Evolutionary conservation across 202 grass and related monocot genomes (phyloP), one percentile per base, ranked within the genome.

Genomic region (Alloteropsis angusta): DNA sequence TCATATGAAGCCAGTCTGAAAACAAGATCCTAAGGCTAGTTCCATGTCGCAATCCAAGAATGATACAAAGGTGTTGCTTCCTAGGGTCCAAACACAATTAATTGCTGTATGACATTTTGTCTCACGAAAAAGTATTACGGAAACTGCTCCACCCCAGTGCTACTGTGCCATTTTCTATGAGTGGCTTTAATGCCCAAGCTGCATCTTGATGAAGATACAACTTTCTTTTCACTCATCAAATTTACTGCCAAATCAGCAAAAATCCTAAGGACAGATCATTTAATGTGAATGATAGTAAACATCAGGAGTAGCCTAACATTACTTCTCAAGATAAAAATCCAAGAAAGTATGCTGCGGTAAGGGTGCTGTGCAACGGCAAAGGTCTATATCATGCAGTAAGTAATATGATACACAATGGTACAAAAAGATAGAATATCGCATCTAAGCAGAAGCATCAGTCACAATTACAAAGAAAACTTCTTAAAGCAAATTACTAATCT

Each of bases 1-100:
- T 70, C 48, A 82, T n/a, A 23, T 75, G 54, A 88, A 80, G 58
- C 11, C 7, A 55, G 15, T 49, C 28, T 45, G 37, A 74, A 59
- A 67, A 79, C 9, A 80, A 16, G 22, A n/a, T 46, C 30, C 3
- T 42, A 57, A 57, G 22, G 22, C 11, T 26, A 26, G 10, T 55
- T 19, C 49, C 52, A 23, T 4, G 8, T 55, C 19, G 19, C 19
- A 55, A 21, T 21, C 21, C n/a, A 53, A 53, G 50, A 53, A 21
- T 9, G n/a, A 53, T 23, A 10, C 52, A 30, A 30, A 11, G 21
- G 7, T 4, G 2, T 57, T 57, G 22, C 25, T 57, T 57, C 54
- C 5, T 4, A 57, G 22, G 22, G 22, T 57, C 22, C 52, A 22
- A 57, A 12, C 19, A 22, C 22, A 57, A 57, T 57, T 57, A 57